Percentiles rank a stretch among this genome's conserved stretches.
phyloP scores from a whole-genome alignment of 371 early-diverging fungal genomes.

The Actinomortierella ambigua region DNA sequence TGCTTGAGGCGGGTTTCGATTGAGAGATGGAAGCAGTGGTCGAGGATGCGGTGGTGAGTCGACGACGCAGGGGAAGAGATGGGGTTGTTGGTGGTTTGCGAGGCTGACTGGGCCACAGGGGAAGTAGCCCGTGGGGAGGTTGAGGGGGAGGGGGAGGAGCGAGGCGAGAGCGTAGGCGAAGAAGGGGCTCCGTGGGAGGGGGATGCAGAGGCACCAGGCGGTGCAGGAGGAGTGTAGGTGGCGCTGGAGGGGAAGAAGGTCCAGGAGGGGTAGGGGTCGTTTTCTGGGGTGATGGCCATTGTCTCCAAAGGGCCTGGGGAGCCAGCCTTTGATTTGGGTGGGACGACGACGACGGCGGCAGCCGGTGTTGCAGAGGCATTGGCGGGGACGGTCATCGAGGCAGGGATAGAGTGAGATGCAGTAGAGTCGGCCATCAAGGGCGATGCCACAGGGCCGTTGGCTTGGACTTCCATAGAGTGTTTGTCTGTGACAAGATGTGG shows the following conservation, averaged over 20 bases:
- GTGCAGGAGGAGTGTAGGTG: constrained; percentile 24
- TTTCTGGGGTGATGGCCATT: constrained; percentile 20
- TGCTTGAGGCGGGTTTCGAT: constrained; percentile 64
- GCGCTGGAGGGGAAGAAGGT: constrained; percentile 42
- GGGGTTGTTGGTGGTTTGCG: constrained; percentile 1
- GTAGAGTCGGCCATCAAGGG: too few species aligned
- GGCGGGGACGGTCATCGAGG: too few species aligned
- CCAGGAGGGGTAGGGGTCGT: constrained; percentile 45
- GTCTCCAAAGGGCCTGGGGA: constrained; percentile 2
- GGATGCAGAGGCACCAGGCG: neutral
- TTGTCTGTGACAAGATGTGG: too few species aligned
- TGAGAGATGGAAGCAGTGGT: constrained; percentile 64
- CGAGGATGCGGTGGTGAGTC: constrained; percentile 66
- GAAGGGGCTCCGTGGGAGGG: constrained; percentile 2
- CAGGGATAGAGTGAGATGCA: too few species aligned
- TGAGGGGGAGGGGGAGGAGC: constrained; percentile 20
- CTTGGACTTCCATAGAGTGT: constrained; percentile 7
- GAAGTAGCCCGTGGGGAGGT: constrained; percentile 5
- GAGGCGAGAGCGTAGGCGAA: constrained; percentile 21
- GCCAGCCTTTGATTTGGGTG: too few species aligned
- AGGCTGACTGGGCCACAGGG: constrained; percentile 2
- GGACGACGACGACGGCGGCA: too few species aligned
- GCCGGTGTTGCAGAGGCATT: too few species aligned
- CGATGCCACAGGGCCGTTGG: neutral
- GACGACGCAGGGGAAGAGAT: constrained; percentile 46